phyloP scores from a whole-genome alignment of 2,329 filamentous ascomycete genomes.

The Aspergillus viridinutans region DNA sequence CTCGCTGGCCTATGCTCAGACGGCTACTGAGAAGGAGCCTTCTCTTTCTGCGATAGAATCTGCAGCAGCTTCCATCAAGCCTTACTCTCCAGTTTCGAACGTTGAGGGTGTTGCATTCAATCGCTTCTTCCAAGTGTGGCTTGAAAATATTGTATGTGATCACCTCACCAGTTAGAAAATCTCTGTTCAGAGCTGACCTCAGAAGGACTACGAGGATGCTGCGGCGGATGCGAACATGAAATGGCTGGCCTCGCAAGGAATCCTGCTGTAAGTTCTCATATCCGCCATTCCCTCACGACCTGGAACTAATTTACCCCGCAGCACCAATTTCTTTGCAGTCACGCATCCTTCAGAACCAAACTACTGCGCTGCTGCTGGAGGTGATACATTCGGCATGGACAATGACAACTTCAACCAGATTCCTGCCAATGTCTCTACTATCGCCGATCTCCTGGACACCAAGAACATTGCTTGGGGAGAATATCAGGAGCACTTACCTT shows the following conservation, averaged over 20 bases:
- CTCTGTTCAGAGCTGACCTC: constrained; percentile 44
- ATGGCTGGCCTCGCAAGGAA: constrained; percentile 45
- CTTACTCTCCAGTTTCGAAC: constrained; percentile 55
- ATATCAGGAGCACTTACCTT: constrained; percentile 77
- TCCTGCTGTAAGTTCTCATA: constrained; percentile 65
- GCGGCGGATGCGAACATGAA: constrained; percentile 49
- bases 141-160: constrained; percentile 65
- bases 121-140: constrained; percentile 68
- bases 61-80: constrained; percentile 55
- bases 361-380: constrained; percentile 64
- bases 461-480: constrained; percentile 63
- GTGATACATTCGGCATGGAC: constrained; percentile 69
- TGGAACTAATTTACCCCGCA: constrained; percentile 39
- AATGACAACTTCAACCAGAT: constrained; percentile 62
- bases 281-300: constrained; percentile 35
- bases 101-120: constrained; percentile 28
- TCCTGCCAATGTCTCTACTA: constrained; percentile 59
- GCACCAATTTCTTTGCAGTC: constrained; percentile 54
- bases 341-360: constrained; percentile 75
- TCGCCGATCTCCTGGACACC: constrained; percentile 65
- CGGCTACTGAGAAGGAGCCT: constrained; percentile 22
- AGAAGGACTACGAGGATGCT: constrained; percentile 58
- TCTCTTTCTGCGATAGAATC: constrained; percentile 26
- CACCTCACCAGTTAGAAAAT: not conserved
- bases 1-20: constrained; percentile 23